Evolutionary conservation across 192 early-diverging fungal genomes (phyloP), one percentile per base, ranked within the genome.

Genomic region (Allomyces macrogynus): DNA sequence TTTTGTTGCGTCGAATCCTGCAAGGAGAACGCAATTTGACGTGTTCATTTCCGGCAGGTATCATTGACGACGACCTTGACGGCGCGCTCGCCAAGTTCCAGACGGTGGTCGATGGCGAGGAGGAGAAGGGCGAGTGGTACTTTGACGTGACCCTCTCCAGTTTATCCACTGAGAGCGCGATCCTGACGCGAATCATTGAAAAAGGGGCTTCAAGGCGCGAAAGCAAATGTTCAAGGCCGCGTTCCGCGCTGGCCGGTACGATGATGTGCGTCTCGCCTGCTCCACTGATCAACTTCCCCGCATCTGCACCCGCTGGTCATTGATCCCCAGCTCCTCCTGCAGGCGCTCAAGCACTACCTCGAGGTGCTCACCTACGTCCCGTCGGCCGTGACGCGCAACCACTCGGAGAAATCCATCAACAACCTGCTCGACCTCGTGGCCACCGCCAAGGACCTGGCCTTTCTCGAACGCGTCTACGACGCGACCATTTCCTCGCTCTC

Each of bases 351-450:
- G 57, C 80, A 86, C 67, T 93, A 93, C 71, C 67, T 80, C 14
- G 71, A 87, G 63, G 74, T 93, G 5, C 72, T 93, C 22, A 84
- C 80, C 1, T 89, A 89, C 68, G 81, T 82, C 40, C 86, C 88
- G 66, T 77, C 78, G 1, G 84, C 87, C 3, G 88, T 91, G 23
- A 84, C 91, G 9, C 79, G 86, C 44, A 93, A 90, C 72, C 85
- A 90, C 62, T 85, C 85, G 64, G 91, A 93, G 70, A 93, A 93
- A 76, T 84, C 81, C 66, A 90, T 93, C 71, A 93, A 93, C 76
- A 88, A 87, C 68, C 90, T 90, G 65, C 71, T 93, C 61, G 91
- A 93, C 68, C 84, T 78, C 65, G 80, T 89, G 11, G 86, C 88
- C 9, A 73, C 80, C 18, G 81, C 86, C 14, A 79, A 83, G 40